These are phyloP conservation scores for Chalciporus pseudorubinellus DNA, from an alignment of 768 basidiomycete genomes.

Conservation along the genomic window DNA sequence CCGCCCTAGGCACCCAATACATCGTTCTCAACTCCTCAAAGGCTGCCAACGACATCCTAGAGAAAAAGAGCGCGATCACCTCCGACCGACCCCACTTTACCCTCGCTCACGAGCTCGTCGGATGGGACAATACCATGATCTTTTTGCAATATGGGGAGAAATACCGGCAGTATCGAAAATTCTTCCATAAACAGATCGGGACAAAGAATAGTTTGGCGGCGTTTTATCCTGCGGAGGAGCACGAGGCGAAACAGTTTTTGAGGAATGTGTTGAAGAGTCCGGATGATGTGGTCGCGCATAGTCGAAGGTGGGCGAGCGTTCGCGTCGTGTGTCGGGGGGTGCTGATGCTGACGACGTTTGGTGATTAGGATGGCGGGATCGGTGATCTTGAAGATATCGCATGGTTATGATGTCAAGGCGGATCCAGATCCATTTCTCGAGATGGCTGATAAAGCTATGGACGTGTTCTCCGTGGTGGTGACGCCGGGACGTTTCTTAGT, in stretches of 20 bases:
- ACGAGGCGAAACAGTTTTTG: slow-evolving; percentile 3
- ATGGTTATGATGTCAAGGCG: slow-evolving; percentile 35
- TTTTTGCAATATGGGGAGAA: slow-evolving; percentile 13
- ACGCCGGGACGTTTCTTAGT: slow-evolving; percentile 12
- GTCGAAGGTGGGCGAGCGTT: slow-evolving; percentile 1
- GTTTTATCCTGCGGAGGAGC: slow-evolving; percentile 5
- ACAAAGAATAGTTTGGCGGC: slow-evolving; percentile 4
- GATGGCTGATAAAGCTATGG: slow-evolving; percentile 24
- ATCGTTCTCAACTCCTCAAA: slow-evolving; percentile 48
- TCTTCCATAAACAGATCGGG: slow-evolving; percentile 7
- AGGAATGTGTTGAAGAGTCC: slow-evolving; percentile 2
- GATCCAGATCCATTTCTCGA: slow-evolving; percentile 33
- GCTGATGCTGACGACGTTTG: background rate
- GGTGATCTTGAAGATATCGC: slow-evolving; percentile 33
- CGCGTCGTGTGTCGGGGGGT: too few species aligned
- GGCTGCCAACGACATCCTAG: slow-evolving; percentile 18
- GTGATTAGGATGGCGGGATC: slow-evolving; percentile 33
- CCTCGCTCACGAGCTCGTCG: slow-evolving; percentile 23
- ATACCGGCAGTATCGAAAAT: slow-evolving; percentile 5
- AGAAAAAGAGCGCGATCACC: slow-evolving; percentile 5
- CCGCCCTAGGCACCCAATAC: slow-evolving; percentile 42
- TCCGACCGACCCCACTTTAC: slow-evolving; percentile 10
- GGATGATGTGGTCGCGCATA: slow-evolving; percentile 3
- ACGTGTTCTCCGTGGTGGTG: slow-evolving; percentile 5
- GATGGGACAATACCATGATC: background rate